Conservation (phyloP, 148 eudicot genomes). For the Fagopyrum esculentum region DNA sequence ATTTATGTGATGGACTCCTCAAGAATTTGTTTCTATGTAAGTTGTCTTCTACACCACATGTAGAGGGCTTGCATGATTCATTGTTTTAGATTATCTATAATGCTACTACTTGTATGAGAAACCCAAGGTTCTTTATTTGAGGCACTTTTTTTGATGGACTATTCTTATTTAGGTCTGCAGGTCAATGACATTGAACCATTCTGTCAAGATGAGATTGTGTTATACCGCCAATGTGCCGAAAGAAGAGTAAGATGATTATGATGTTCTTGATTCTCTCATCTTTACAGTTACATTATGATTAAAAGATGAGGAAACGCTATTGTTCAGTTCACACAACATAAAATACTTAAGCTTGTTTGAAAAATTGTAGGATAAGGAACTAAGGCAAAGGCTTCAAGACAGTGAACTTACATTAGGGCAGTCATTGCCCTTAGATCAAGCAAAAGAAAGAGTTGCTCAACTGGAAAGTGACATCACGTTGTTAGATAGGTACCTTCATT, state of each 20-base stretch:
- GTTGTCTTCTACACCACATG: constrained; percentile 14
- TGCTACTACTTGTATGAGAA: neutral
- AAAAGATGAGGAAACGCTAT: neutral
- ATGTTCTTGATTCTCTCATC: neutral
- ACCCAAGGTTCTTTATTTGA: neutral
- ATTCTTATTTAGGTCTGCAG: constrained; percentile 54
- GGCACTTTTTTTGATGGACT: neutral
- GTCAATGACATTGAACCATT: constrained; percentile 90
- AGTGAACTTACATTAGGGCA: constrained; percentile 77
- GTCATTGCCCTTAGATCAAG: constrained; percentile 76
- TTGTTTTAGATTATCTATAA: neutral
- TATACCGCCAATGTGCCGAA: constrained; percentile 73
- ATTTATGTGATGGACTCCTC: constrained; percentile 82
- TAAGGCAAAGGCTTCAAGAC: constrained; percentile 80
- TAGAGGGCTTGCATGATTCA: neutral
- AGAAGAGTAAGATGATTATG: constrained; percentile 63
- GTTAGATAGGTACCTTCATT: constrained; percentile 59
- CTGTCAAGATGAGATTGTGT: constrained; percentile 91
- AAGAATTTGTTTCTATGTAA: constrained; percentile 80
- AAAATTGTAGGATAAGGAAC: constrained; percentile 65
- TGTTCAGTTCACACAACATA: neutral
- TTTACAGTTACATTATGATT: neutral
- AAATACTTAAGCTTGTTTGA: constrained; percentile 1
- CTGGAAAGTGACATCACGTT: constrained; percentile 68
- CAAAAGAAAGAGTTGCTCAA: constrained; percentile 64